Percentiles rank a stretch among this genome's conserved stretches.
Conservation (phyloP, 805 yeast genomes). For the Lipomyces yamanashiensis region DNA sequence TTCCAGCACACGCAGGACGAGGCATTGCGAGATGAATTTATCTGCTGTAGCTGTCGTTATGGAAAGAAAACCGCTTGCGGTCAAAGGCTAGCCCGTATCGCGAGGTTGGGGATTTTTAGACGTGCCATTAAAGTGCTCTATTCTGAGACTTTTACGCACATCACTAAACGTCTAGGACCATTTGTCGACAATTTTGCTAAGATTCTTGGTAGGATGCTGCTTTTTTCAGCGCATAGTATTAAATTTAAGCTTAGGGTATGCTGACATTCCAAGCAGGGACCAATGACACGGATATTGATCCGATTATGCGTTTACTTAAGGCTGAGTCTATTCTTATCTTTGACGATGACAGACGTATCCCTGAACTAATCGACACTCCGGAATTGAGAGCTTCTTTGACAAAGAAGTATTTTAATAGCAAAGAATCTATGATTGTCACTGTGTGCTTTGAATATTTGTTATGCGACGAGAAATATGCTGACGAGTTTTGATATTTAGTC, state of each 20-base stretch:
- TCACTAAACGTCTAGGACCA: not conserved
- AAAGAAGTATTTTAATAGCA: constrained; percentile 15
- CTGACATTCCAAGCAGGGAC: not conserved
- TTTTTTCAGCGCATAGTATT: too few relatives aligned
- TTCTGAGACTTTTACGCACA: constrained; percentile 1
- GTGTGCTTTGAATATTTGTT: constrained; percentile 1
- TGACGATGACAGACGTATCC: not conserved
- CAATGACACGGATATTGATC: not conserved
- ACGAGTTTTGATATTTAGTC: constrained; percentile 4
- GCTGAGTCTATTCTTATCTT: not conserved
- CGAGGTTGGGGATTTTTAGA: constrained; percentile 23
- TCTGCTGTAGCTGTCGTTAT: constrained; percentile 24
- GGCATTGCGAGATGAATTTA: constrained; percentile 12
- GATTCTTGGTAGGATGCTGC: not conserved
- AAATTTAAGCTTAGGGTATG: too few relatives aligned
- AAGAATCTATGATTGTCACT: not conserved
- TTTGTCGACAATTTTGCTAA: not conserved
- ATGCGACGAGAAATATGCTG: not conserved
- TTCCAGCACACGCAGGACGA: constrained; percentile 22
- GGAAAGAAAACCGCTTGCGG: not conserved
- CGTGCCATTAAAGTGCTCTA: constrained; percentile 26
- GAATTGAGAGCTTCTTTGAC: constrained; percentile 3
- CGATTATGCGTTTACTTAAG: constrained; percentile 2
- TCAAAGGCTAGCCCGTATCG: constrained; percentile 8
- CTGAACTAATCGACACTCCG: constrained; percentile 7